These are phyloP conservation scores for Volvariella surrecta DNA, from an alignment of 1,284 basidiomycete genomes.

Conservation along the genomic window DNA sequence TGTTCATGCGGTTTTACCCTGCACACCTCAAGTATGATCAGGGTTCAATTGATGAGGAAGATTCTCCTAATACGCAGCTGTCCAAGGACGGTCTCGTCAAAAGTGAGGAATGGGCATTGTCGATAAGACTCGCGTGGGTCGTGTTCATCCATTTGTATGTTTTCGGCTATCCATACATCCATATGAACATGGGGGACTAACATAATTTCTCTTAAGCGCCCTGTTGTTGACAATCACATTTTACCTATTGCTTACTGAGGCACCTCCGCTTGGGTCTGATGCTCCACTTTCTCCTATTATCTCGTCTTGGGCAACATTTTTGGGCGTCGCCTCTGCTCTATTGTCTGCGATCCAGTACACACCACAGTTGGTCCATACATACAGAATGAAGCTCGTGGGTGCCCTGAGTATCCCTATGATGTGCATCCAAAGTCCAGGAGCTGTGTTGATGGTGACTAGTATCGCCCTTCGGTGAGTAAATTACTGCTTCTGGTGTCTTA, in stretches of 20 bases:
- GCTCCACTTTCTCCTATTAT: slow-evolving; percentile 22
- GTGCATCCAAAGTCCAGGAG: slow-evolving; percentile 91
- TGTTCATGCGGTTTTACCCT: slow-evolving; percentile 93
- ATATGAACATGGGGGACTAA: slow-evolving; percentile 1
- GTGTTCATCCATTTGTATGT: slow-evolving; percentile 72
- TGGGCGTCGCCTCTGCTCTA: slow-evolving; percentile 75
- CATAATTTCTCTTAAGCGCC: slow-evolving; percentile 29
- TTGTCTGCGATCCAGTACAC: slow-evolving; percentile 82
- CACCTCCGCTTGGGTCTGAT: slow-evolving; percentile 29
- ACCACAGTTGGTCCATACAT: slow-evolving; percentile 83
- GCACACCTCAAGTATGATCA: slow-evolving; percentile 60
- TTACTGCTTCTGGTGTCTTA: slow-evolving; percentile 7
- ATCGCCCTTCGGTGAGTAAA: slow-evolving; percentile 59
- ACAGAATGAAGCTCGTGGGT: slow-evolving; percentile 73
- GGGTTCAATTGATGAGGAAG: too few species aligned
- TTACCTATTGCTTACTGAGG: slow-evolving; percentile 40
- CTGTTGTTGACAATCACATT: slow-evolving; percentile 47
- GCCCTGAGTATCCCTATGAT: slow-evolving; percentile 93
- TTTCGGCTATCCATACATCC: background rate
- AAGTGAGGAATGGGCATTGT: slow-evolving; percentile 69
- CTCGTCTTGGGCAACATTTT: slow-evolving; percentile 71
- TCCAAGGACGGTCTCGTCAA: slow-evolving; percentile 35
- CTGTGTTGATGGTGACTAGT: slow-evolving; percentile 81
- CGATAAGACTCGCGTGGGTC: slow-evolving; percentile 67
- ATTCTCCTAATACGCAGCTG: background rate